Evolutionary conservation across 352 stramenopile genomes (phyloP).

Genomic region (Pythium phragmiticola): DNA sequence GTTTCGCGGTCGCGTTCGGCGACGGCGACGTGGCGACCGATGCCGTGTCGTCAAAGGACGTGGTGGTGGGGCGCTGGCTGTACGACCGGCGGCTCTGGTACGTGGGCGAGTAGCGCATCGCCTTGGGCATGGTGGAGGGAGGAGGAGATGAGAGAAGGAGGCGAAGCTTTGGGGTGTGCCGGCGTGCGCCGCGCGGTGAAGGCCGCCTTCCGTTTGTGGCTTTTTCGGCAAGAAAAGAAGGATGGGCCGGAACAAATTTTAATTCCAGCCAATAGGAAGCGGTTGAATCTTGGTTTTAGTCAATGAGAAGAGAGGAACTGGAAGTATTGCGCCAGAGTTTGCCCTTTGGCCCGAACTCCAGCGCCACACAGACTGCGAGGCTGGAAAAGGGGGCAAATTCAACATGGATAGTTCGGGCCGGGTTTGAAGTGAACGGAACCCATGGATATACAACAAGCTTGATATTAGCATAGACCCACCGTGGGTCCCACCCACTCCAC

Average conservation of each 20-base stretch:
- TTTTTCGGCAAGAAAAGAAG: background rate
- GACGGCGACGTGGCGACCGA: background rate
- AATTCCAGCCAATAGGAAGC: constrained; percentile 17
- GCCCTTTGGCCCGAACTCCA: background rate
- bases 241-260: background rate
- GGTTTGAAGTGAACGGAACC: background rate
- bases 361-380: constrained; percentile 13
- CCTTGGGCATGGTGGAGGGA: constrained; percentile 20
- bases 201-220: background rate
- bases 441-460: constrained; percentile 6
- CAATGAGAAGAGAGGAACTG: constrained; percentile 14
- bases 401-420: constrained; percentile 12
- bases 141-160: background rate
- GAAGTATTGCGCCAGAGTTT: background rate
- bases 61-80: constrained; percentile 4
- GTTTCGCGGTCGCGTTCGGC: background rate
- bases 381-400: constrained; percentile 14
- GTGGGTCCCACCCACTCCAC: background rate
- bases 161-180: constrained; percentile 1
- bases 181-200: background rate
- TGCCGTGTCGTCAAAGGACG: constrained; percentile 1
- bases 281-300: constrained; percentile 30
- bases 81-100: constrained; percentile 24
- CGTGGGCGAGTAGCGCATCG: constrained; percentile 23
- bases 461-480: background rate